Evolutionary conservation across 305 asterid species (phyloP).

Genomic region (Fraxinus angustifolia): DNA sequence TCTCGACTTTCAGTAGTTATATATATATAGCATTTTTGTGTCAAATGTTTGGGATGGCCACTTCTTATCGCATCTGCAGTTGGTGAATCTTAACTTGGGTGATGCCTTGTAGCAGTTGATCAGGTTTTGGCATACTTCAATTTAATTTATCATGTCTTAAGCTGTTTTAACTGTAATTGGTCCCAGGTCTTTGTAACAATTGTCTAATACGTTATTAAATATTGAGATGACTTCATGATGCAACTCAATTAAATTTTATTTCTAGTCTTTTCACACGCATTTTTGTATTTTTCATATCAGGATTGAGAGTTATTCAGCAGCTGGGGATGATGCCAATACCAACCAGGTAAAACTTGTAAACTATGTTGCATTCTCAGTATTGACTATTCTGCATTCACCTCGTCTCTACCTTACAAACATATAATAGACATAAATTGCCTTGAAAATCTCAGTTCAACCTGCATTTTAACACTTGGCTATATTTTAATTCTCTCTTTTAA

Average conservation of each 20-base stretch:
- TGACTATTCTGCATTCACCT: not conserved
- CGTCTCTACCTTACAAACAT: not conserved
- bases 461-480: not conserved
- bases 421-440: not conserved
- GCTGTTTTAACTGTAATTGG: not conserved
- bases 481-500: not conserved
- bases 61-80: not conserved
- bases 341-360: conserved; percentile 57
- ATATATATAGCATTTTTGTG: not conserved
- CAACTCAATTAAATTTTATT: conserved; percentile 5
- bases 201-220: not conserved
- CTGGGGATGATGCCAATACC: conserved; percentile 47
- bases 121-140: not conserved
- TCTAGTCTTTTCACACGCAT: conserved; percentile 9
- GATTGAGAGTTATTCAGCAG: conserved; percentile 36
- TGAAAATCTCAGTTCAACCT: not conserved
- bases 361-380: conserved; percentile 8
- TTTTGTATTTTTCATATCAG: conserved; percentile 37
- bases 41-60: not conserved
- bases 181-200: not conserved
- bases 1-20: not conserved
- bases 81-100: not conserved
- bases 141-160: not conserved
- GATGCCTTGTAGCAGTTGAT: conserved; percentile 5
- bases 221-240: not conserved